Percentiles rank a stretch among this genome's conserved stretches.
These are phyloP conservation scores for Biscogniauxia mediterranea DNA, from an alignment of 2,329 filamentous ascomycete genomes.

Conservation along the genomic window DNA sequence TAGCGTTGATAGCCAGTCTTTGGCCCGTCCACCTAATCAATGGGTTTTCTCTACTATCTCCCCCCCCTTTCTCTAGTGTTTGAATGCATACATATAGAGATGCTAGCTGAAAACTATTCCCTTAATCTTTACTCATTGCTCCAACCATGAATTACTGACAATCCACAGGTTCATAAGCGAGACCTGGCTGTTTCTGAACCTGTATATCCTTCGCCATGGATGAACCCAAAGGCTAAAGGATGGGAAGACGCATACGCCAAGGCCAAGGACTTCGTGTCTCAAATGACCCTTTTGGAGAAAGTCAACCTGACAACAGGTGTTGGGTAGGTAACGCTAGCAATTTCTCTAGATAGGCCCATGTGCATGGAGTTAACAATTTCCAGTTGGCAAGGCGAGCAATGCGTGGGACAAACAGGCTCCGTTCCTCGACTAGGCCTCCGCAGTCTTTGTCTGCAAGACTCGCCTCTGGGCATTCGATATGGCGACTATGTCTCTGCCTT, in stretches of 20 bases:
- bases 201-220: conserved; percentile 84
- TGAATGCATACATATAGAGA: background rate
- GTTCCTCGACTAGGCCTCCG: conserved; percentile 69
- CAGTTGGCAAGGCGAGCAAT: conserved; percentile 67
- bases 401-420: conserved; percentile 73
- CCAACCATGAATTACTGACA: conserved; percentile 15
- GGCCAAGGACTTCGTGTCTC: conserved; percentile 76
- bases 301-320: conserved; percentile 92
- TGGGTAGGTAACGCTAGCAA: conserved; percentile 54
- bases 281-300: conserved; percentile 82
- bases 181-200: conserved; percentile 29
- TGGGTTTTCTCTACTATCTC: background rate
- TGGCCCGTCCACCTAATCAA: background rate
- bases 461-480: conserved; percentile 75
- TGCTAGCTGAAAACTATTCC: conserved; percentile 1
- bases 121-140: conserved; percentile 9
- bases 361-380: background rate
- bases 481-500: conserved; percentile 81
- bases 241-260: conserved; percentile 77
- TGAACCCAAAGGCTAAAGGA: conserved; percentile 65
- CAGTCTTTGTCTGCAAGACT: conserved; percentile 82
- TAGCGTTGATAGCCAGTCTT: background rate
- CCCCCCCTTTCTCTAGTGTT: background rate
- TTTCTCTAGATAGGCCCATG: background rate
- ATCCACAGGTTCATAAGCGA: conserved; percentile 21